These are phyloP conservation scores for Eutrema japonicum DNA, from an alignment of 345 rosid species.

Conservation along the genomic window DNA sequence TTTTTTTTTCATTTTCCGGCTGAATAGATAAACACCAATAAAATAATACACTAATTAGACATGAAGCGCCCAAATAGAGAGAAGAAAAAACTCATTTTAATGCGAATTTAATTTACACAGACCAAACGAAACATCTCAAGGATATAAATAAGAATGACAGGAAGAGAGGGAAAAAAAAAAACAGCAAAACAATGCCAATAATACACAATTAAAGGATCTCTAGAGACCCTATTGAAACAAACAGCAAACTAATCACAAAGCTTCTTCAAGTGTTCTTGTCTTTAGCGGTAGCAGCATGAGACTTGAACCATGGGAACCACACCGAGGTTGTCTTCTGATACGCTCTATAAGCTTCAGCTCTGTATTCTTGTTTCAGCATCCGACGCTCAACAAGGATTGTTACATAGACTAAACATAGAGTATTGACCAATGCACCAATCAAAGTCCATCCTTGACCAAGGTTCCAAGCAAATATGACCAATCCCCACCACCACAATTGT, in stretches of 20 bases:
- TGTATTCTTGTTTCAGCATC: slow-evolving; percentile 72
- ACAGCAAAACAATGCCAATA: slow-evolving; percentile 19
- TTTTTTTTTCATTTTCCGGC: background rate
- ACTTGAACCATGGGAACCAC: slow-evolving; percentile 94
- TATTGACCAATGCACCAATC: slow-evolving; percentile 69
- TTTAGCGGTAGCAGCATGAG: slow-evolving; percentile 45
- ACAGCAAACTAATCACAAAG: slow-evolving; percentile 25
- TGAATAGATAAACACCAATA: background rate
- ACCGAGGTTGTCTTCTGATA: slow-evolving; percentile 93
- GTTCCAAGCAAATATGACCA: slow-evolving; percentile 82
- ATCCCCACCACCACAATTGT: slow-evolving; percentile 99
- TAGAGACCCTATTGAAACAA: slow-evolving; percentile 24
- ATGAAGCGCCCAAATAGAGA: background rate
- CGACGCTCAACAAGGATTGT: slow-evolving; percentile 81
- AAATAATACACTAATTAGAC: background rate
- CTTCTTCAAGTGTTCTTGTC: slow-evolving; percentile 57
- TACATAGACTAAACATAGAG: slow-evolving; percentile 77
- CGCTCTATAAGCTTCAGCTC: slow-evolving; percentile 81
- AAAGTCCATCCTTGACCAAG: slow-evolving; percentile 79
- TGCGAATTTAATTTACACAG: slow-evolving; percentile 21
- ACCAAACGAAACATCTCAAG: slow-evolving; percentile 18
- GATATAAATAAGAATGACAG: slow-evolving; percentile 16
- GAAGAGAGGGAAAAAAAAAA: background rate
- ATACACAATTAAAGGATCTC: slow-evolving; percentile 36
- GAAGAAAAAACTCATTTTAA: background rate